Conservation (phyloP, 257 asterid species). For the Nicotiana benthamiana region DNA sequence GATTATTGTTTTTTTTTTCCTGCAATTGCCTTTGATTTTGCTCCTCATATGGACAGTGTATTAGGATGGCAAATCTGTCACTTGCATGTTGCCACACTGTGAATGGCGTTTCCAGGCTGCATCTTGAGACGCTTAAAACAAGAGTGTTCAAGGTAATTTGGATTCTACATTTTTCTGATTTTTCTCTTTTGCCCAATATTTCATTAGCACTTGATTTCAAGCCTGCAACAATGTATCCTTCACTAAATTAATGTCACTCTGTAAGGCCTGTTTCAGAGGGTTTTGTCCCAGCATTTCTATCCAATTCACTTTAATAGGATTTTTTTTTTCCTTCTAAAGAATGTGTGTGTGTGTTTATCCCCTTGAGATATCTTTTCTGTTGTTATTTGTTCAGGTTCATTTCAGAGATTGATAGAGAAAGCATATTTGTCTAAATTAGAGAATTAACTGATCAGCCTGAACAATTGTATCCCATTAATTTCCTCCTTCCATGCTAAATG, state of each 20-base stretch:
- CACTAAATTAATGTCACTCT: neutral
- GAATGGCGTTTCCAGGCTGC: constrained; percentile 43
- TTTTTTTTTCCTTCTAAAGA: neutral
- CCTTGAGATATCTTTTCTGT: neutral
- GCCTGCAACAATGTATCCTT: neutral
- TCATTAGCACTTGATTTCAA: neutral
- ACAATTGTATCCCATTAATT: neutral
- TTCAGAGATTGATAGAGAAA: neutral
- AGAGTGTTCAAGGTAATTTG: constrained; percentile 40
- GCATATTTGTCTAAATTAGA: neutral
- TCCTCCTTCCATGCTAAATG: neutral
- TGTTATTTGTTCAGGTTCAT: neutral
- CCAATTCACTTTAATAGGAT: neutral
- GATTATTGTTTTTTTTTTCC: neutral
- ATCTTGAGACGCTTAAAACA: constrained; percentile 31
- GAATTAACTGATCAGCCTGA: neutral
- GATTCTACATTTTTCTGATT: neutral
- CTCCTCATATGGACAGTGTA: constrained; percentile 19
- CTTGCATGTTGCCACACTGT: constrained; percentile 42
- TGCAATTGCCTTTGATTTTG: constrained; percentile 1
- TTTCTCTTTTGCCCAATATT: constrained; percentile 4
- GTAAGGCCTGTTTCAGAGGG: neutral
- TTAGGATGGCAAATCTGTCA: constrained; percentile 48
- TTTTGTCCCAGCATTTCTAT: neutral
- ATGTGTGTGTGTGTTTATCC: neutral